phyloP scores from a whole-genome alignment of 345 rosid genomes.

The Salix brachista region DNA sequence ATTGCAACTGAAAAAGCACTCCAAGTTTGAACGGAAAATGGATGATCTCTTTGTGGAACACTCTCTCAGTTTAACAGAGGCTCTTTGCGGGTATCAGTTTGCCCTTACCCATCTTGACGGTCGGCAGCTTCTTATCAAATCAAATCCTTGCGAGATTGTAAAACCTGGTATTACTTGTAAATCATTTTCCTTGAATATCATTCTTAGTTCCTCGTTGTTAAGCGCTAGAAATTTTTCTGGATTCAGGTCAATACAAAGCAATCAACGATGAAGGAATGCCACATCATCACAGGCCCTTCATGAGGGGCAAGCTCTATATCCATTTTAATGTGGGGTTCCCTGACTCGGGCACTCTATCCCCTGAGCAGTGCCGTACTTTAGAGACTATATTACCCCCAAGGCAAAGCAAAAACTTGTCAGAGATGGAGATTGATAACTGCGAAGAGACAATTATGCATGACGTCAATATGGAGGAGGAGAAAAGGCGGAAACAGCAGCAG shows the following conservation, averaged over 20 bases:
- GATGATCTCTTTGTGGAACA: conserved; percentile 29
- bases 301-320: conserved; percentile 71
- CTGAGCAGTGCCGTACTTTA: conserved; percentile 49
- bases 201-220: neutral
- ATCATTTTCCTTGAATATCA: neutral
- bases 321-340: conserved; percentile 67
- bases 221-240: neutral
- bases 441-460: conserved; percentile 73
- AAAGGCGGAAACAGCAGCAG: conserved; percentile 22
- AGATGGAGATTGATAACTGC: conserved; percentile 72
- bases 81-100: conserved; percentile 68
- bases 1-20: conserved; percentile 50
- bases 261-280: conserved; percentile 84
- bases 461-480: conserved; percentile 66
- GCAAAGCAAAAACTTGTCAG: conserved; percentile 42
- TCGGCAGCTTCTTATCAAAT: conserved; percentile 61
- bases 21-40: conserved; percentile 40
- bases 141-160: conserved; percentile 56
- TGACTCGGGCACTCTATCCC: conserved; percentile 30
- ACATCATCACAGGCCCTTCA: conserved; percentile 57
- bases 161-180: conserved; percentile 43
- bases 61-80: conserved; percentile 50
- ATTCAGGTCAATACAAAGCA: conserved; percentile 58
- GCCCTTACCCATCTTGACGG: conserved; percentile 54
- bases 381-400: conserved; percentile 51